Evolutionary conservation across 129 eudicot species (phyloP).

Genomic region (Helianthus tuberosus): DNA sequence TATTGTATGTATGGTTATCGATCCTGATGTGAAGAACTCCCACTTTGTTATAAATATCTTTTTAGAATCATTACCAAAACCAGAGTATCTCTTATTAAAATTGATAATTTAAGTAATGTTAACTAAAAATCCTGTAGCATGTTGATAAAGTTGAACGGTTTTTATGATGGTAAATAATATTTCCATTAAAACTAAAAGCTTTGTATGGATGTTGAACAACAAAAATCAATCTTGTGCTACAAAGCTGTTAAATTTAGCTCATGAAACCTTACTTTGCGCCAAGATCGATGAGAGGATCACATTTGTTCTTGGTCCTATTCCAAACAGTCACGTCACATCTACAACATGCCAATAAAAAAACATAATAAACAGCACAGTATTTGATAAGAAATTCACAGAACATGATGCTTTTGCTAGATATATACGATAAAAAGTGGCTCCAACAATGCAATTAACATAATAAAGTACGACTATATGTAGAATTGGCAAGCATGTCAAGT

Average conservation of each 20-base stretch:
- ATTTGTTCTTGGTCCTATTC: conserved; percentile 98
- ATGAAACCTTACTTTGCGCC: conserved; percentile 85
- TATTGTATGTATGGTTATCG: neutral
- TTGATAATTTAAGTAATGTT: neutral
- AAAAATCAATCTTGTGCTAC: neutral
- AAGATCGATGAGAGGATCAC: conserved; percentile 84
- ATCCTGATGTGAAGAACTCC: too few species aligned
- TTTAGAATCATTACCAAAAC: neutral
- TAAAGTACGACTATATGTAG: neutral
- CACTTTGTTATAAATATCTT: neutral
- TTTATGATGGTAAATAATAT: neutral
- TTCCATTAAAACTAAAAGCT: neutral
- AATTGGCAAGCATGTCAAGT: conserved; percentile 3
- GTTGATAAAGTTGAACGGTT: neutral
- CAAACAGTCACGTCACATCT: conserved; percentile 97
- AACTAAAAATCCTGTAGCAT: neutral
- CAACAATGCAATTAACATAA: neutral
- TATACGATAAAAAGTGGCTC: neutral
- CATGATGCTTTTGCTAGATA: neutral
- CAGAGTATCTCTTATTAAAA: neutral
- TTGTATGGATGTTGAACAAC: neutral
- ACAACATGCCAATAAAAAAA: conserved; percentile 33
- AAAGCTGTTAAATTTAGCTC: conserved; percentile 6
- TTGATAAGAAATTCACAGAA: neutral
- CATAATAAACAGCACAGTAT: conserved; percentile 8